Percentiles rank a stretch among this genome's conserved stretches.
These are phyloP conservation scores for Barnettozyma populi DNA, from an alignment of 805 yeast species.

Conservation along the genomic window DNA sequence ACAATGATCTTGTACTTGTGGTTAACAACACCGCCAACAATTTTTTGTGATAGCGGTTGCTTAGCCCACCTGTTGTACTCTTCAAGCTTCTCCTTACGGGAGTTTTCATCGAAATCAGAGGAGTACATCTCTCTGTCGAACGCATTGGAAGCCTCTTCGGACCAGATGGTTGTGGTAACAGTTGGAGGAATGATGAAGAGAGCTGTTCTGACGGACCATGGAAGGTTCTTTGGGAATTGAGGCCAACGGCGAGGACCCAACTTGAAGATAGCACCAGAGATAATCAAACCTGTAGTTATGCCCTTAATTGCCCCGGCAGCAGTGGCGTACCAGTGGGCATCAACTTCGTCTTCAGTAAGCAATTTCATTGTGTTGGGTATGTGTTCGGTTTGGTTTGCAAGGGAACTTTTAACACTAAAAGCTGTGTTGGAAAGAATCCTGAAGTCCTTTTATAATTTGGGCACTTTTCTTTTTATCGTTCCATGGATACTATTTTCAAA, in stretches of 20 bases:
- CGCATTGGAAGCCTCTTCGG: conserved; percentile 63
- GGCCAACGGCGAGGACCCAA: conserved; percentile 45
- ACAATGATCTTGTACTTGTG: conserved; percentile 65
- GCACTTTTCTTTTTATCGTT: neutral
- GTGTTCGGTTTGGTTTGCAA: neutral
- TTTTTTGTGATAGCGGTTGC: conserved; percentile 44
- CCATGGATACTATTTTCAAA: conserved; percentile 1
- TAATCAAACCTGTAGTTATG: conserved; percentile 45
- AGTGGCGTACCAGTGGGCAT: conserved; percentile 57
- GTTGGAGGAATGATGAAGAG: conserved; percentile 65
- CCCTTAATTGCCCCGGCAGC: conserved; percentile 60
- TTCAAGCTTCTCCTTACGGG: conserved; percentile 29
- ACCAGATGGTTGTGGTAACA: conserved; percentile 52
- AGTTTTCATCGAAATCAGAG: conserved; percentile 32
- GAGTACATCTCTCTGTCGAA: conserved; percentile 63
- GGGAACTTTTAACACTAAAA: too few species aligned
- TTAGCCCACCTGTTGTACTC: conserved; percentile 48
- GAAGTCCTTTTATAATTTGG: neutral
- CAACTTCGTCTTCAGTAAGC: conserved; percentile 57
- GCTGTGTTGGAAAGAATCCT: neutral
- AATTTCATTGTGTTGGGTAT: conserved; percentile 55
- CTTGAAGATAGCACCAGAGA: conserved; percentile 52
- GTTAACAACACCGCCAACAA: conserved; percentile 41
- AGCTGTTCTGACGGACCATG: conserved; percentile 61
- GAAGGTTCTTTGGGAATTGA: conserved; percentile 34